Evolutionary conservation across 768 basidiomycete species (phyloP).

Genomic region (Chalciporus sphaerocephalus): DNA sequence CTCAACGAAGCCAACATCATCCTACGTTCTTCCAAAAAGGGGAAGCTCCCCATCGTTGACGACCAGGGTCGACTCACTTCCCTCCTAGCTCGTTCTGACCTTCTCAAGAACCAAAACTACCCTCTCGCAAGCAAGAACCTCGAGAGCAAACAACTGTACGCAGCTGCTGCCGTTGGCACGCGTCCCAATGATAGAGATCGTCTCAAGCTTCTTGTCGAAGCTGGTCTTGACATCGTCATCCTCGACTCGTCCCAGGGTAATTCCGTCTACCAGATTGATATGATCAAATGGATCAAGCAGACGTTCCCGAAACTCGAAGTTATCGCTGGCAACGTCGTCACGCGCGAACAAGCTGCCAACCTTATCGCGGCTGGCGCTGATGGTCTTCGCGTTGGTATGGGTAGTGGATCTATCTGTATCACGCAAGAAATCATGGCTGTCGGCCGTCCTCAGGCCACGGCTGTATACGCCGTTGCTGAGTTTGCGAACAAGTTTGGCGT

Average conservation of each 20-base stretch:
- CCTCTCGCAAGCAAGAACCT: constrained; percentile 92
- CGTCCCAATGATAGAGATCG: constrained; percentile 84
- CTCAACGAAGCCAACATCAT: constrained; percentile 90
- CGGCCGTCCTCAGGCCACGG: constrained; percentile 94
- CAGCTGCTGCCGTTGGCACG: constrained; percentile 93
- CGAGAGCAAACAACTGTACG: constrained; percentile 89
- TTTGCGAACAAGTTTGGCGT: constrained; percentile 92
- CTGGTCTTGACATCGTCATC: constrained; percentile 91
- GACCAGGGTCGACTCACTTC: constrained; percentile 59
- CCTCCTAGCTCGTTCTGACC: constrained; percentile 93
- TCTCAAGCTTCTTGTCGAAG: constrained; percentile 80
- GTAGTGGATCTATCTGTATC: constrained; percentile 97
- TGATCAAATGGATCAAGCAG: constrained; percentile 89
- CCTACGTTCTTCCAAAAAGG: constrained; percentile 94
- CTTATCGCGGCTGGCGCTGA: constrained; percentile 95
- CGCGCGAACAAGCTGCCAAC: constrained; percentile 91
- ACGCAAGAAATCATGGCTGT: constrained; percentile 99
- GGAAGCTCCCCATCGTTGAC: constrained; percentile 88
- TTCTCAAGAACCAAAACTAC: constrained; percentile 96
- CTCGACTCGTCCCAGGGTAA: constrained; percentile 98
- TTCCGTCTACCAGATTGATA: constrained; percentile 88
- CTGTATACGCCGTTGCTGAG: constrained; percentile 95
- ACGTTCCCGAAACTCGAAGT: constrained; percentile 85
- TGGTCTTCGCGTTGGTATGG: constrained; percentile 95
- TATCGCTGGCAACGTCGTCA: constrained; percentile 97